A percentile compares a stretch with the other conserved stretches of the same genome.
Conservation (phyloP, 176 grass and related monocot genomes). For the Paspalum notatum region DNA sequence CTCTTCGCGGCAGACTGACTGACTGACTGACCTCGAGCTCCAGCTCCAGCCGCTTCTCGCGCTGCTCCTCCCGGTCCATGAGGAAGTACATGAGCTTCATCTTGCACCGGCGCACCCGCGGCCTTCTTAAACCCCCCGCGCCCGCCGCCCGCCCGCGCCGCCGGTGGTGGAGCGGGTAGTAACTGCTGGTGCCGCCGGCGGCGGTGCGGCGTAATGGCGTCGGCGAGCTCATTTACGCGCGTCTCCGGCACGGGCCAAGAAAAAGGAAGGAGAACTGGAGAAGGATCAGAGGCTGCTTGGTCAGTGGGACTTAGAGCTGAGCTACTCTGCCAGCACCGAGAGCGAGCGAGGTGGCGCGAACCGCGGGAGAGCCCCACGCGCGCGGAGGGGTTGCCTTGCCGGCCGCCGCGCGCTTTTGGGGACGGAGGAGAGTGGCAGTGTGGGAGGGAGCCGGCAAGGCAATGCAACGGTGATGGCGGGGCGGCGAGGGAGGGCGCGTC, state of each 20-base stretch:
- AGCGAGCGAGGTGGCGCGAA: neutral
- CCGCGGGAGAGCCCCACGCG: neutral
- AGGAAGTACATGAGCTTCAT: conserved; percentile 78
- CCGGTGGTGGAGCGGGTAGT: conserved; percentile 17
- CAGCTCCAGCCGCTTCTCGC: conserved; percentile 55
- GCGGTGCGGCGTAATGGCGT: conserved; percentile 44
- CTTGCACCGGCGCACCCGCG: conserved; percentile 37
- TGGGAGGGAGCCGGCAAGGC: neutral
- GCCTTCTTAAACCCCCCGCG: conserved; percentile 42
- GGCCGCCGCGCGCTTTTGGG: conserved; percentile 20
- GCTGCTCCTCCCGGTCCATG: conserved; percentile 64
- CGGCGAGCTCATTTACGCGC: conserved; percentile 68
- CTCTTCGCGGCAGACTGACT: too few species aligned
- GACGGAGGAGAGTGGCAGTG: neutral
- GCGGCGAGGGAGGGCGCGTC: neutral
- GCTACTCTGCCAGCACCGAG: neutral
- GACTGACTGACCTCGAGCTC: conserved; percentile 54
- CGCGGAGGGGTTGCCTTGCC: neutral
- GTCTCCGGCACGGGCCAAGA: neutral
- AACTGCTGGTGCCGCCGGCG: conserved; percentile 35
- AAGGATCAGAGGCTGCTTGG: too few species aligned
- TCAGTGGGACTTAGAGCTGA: neutral
- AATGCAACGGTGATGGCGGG: neutral
- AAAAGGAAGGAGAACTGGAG: neutral
- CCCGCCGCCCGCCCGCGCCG: neutral